These are phyloP conservation scores for Polytrichum commune DNA, from an alignment of 225 moss, liverwort and hornwort species.

Conservation along the genomic window DNA sequence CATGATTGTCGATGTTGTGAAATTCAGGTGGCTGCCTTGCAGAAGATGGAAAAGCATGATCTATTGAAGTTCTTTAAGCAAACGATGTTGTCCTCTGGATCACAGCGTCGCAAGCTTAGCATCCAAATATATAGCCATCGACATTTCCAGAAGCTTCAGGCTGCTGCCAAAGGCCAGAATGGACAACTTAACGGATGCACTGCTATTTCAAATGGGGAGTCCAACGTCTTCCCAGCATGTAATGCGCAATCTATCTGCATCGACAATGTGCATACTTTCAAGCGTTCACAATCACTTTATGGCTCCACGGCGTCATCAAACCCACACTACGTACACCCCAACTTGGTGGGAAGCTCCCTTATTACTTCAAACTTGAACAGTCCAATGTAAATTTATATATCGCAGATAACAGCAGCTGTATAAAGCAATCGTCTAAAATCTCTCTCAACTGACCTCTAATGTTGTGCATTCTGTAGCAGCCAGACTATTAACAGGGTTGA, in stretches of 20 bases:
- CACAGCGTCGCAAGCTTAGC: slow-evolving; percentile 56
- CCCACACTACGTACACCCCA: not conserved
- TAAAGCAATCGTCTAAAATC: no score
- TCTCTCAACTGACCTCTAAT: no score
- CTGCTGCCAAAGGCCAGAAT: slow-evolving; percentile 6
- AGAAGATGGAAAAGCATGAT: slow-evolving; percentile 26
- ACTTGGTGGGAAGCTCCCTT: slow-evolving; percentile 11
- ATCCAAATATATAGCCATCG: slow-evolving; percentile 59
- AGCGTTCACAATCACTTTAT: slow-evolving; percentile 52
- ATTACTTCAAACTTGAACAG: slow-evolving; percentile 5
- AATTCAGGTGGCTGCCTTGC: slow-evolving; percentile 41
- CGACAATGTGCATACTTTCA: slow-evolving; percentile 44
- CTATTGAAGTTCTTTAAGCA: slow-evolving; percentile 36
- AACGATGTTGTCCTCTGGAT: slow-evolving; percentile 30
- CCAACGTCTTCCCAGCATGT: not conserved
- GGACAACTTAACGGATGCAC: not conserved
- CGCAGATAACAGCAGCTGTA: no score
- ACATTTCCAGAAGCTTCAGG: slow-evolving; percentile 28
- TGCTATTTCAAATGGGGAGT: not conserved
- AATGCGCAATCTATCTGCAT: slow-evolving; percentile 19
- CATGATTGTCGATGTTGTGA: no score
- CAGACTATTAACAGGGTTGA: no score
- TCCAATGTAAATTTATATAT: not conserved
- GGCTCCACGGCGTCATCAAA: slow-evolving; percentile 4
- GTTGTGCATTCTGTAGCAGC: no score